These are phyloP conservation scores for Hanseniaspora jakobsenii DNA, from an alignment of 805 yeast genomes.

Conservation along the genomic window DNA sequence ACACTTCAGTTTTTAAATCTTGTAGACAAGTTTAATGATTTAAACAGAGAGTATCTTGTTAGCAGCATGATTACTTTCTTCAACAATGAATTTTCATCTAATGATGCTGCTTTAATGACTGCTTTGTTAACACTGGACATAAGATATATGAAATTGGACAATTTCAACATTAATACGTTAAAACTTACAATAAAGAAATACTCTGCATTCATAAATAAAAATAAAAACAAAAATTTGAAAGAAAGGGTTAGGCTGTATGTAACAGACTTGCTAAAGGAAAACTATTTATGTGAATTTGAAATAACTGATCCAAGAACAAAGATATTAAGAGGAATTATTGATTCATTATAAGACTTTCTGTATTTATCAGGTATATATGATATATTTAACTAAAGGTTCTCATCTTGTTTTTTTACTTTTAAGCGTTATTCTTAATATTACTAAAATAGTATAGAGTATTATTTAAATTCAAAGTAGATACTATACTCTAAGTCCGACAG, in stretches of 20 bases:
- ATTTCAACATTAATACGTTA: conserved; percentile 40
- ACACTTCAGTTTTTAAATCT: conserved; percentile 39
- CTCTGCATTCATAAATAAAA: conserved; percentile 43
- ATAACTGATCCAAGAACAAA: conserved; percentile 24
- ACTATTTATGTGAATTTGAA: conserved; percentile 25
- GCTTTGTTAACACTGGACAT: conserved; percentile 57
- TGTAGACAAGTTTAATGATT: conserved; percentile 56
- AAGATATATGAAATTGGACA: conserved; percentile 36
- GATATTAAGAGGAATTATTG: conserved; percentile 26
- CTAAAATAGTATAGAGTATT: too few relatives aligned
- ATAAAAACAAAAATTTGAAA: conserved; percentile 26
- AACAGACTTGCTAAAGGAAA: conserved; percentile 26
- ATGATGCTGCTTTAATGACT: conserved; percentile 27
- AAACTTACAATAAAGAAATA: conserved; percentile 63
- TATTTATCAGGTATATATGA: background rate
- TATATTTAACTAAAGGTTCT: background rate
- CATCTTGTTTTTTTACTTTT: background rate
- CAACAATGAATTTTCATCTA: conserved; percentile 25
- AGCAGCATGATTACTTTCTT: conserved; percentile 48
- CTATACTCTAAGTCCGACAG: too few relatives aligned
- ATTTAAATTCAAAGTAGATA: too few relatives aligned
- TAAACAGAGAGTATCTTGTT: conserved; percentile 57
- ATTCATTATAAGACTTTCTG: background rate
- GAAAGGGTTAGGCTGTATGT: conserved; percentile 30
- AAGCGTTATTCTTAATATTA: background rate